Conservation (phyloP, 495 filamentous ascomycete genomes). For the Talaromyces nanjingensis region DNA sequence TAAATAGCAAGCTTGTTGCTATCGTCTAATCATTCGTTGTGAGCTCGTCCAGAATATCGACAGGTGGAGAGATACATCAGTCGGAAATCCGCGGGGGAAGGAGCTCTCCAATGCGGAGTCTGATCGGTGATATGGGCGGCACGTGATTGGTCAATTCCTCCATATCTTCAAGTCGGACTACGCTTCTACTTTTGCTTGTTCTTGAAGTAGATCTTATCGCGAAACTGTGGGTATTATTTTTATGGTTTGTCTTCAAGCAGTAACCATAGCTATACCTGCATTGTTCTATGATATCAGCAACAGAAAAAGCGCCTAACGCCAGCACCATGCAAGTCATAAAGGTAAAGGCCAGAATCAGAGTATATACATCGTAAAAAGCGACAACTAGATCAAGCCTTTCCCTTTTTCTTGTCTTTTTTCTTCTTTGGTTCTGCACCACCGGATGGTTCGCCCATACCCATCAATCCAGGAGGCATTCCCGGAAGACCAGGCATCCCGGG, state of each 20-base stretch:
- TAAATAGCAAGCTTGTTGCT: background rate
- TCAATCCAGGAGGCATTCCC: slow-evolving; percentile 33
- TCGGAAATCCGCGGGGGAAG: background rate
- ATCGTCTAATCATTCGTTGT: background rate
- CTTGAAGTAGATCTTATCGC: too few species aligned
- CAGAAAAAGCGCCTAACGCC: slow-evolving; percentile 22
- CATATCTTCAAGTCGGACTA: too few species aligned
- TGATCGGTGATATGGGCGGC: background rate
- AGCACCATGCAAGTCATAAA: slow-evolving; percentile 23
- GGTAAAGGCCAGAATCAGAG: background rate
- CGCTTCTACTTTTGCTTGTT: too few species aligned
- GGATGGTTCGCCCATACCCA: slow-evolving; percentile 25
- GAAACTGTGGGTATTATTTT: too few species aligned
- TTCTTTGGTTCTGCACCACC: slow-evolving; percentile 38
- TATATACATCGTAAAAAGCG: slow-evolving; percentile 12
- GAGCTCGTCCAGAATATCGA: background rate
- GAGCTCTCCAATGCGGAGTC: background rate
- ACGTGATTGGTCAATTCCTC: background rate
- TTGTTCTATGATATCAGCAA: background rate
- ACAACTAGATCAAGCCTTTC: slow-evolving; percentile 26
- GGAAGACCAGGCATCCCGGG: slow-evolving; percentile 36
- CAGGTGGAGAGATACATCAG: background rate
- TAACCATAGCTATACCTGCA: background rate
- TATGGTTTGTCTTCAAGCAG: background rate
- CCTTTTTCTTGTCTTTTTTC: slow-evolving; percentile 47